Evolutionary conservation across 306 rosid species (phyloP).

Genomic region (Corylus avellana): DNA sequence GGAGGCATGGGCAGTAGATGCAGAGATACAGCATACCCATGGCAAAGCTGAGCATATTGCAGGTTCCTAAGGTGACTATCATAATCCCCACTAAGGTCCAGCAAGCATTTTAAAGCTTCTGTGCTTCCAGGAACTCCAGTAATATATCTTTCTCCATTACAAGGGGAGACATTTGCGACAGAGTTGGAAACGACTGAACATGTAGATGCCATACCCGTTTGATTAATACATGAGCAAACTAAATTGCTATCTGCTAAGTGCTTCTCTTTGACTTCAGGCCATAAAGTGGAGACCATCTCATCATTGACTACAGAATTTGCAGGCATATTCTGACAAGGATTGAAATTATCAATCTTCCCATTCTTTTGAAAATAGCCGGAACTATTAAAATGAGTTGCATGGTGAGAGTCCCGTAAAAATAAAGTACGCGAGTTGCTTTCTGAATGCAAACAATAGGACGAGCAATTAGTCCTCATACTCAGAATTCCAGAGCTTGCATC

Average conservation of each 20-base stretch:
- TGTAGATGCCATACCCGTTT: constrained; percentile 27
- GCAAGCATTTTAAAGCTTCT: constrained; percentile 48
- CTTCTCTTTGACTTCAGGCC: constrained; percentile 29
- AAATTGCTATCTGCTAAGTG: constrained; percentile 29
- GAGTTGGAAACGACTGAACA: constrained; percentile 29
- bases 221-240: constrained; percentile 30
- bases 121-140: constrained; percentile 32
- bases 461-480: constrained; percentile 32
- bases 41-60: constrained; percentile 53
- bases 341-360: constrained; percentile 35
- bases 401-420: neutral
- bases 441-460: constrained; percentile 13
- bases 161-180: constrained; percentile 29
- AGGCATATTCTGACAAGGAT: constrained; percentile 21
- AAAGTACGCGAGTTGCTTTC: neutral
- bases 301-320: constrained; percentile 33
- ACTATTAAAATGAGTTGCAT: constrained; percentile 1
- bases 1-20: constrained; percentile 57
- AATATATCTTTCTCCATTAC: constrained; percentile 29
- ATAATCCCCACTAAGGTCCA: constrained; percentile 78
- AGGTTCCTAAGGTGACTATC: constrained; percentile 58
- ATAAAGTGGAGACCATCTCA: constrained; percentile 12
- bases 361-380: constrained; percentile 17
- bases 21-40: constrained; percentile 46
- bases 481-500: constrained; percentile 32